phyloP scores from a whole-genome alignment of 192 early-diverging fungal genomes.

The Backusella psychrophila region DNA sequence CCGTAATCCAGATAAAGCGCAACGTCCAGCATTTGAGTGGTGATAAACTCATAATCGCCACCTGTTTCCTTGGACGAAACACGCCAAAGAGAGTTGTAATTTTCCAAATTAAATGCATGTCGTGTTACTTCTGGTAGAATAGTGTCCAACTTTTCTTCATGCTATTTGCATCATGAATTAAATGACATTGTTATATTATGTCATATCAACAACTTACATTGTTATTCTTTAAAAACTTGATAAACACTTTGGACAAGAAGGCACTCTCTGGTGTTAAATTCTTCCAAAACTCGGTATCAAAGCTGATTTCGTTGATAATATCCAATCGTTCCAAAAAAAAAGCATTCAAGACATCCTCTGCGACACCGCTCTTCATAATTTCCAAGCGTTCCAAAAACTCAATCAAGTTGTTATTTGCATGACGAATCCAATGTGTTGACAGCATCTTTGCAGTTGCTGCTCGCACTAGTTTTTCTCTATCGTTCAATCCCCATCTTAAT shows the following conservation, averaged over 20 bases:
- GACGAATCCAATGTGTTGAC: constrained; percentile 68
- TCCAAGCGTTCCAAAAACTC: constrained; percentile 73
- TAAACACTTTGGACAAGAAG: constrained; percentile 45
- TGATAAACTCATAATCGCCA: constrained; percentile 61
- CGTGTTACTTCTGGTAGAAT: constrained; percentile 68
- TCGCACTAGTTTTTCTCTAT: constrained; percentile 75
- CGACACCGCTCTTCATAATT: constrained; percentile 65
- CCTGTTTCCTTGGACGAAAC: constrained; percentile 46
- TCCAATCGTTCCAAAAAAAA: constrained; percentile 65
- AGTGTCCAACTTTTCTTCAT: constrained; percentile 62
- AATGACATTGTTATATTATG: neutral
- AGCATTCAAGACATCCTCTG: constrained; percentile 60
- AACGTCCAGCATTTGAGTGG: constrained; percentile 73
- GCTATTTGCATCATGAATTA: constrained; percentile 33
- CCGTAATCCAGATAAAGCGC: constrained; percentile 78
- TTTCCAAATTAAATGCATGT: constrained; percentile 53
- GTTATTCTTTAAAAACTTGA: constrained; percentile 38
- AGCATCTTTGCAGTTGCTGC: constrained; percentile 72
- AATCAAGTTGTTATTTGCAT: constrained; percentile 68
- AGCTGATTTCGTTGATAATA: constrained; percentile 59
- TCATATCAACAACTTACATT: constrained; percentile 16
- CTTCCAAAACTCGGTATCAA: constrained; percentile 58
- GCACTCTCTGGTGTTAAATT: constrained; percentile 52
- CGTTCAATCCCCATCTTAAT: constrained; percentile 74
- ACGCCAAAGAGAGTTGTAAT: constrained; percentile 51